Evolutionary conservation across 148 eudicot genomes (phyloP).

Genomic region (Polygonum maritimum): DNA sequence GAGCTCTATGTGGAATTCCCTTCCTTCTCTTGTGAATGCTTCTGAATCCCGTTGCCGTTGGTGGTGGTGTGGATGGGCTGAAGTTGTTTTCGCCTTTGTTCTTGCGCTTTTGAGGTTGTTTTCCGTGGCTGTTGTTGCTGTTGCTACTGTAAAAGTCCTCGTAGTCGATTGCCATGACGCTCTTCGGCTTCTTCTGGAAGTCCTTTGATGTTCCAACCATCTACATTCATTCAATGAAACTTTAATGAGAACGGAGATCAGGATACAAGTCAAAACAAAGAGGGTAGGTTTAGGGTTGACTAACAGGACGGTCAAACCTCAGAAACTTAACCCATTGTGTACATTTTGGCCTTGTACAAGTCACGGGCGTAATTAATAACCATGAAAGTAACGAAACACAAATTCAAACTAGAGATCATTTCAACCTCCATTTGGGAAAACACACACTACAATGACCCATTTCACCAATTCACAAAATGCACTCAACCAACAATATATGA

Average conservation of each 20-base stretch:
- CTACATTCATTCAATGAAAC: constrained; percentile 21
- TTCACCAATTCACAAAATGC: no score
- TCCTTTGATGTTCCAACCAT: constrained; percentile 71
- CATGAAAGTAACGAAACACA: neutral
- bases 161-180: neutral
- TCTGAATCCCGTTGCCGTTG: constrained; percentile 40
- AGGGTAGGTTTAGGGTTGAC: constrained; percentile 8
- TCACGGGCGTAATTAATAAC: neutral
- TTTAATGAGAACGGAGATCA: neutral
- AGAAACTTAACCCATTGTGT: neutral
- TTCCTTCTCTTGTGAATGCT: constrained; percentile 64
- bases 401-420: neutral
- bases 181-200: constrained; percentile 28
- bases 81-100: constrained; percentile 40
- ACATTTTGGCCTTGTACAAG: neutral
- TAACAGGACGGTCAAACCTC: neutral
- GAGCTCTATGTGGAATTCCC: constrained; percentile 98
- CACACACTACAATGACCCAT: no score
- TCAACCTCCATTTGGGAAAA: neutral
- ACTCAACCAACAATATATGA: no score
- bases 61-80: constrained; percentile 77
- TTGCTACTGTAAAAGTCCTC: constrained; percentile 43
- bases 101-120: constrained; percentile 17
- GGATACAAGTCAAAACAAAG: neutral
- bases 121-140: constrained; percentile 11